phyloP scores from a whole-genome alignment of 495 filamentous ascomycete genomes.

The Tuber borchii region DNA sequence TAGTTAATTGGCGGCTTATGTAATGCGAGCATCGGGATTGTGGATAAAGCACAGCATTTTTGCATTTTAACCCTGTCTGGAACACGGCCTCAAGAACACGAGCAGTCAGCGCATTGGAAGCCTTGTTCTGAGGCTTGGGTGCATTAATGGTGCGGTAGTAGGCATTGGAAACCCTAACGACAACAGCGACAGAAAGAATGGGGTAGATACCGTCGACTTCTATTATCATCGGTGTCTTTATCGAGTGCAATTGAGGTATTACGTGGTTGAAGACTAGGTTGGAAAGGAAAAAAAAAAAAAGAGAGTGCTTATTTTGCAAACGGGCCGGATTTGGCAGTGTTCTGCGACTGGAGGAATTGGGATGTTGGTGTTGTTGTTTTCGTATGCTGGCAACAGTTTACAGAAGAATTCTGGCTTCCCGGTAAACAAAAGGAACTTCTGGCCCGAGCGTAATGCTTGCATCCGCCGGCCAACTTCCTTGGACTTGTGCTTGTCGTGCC shows the following conservation, averaged over 20 bases:
- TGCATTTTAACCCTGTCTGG: background rate
- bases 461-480: background rate
- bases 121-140: background rate
- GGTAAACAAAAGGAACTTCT: background rate
- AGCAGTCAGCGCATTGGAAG: background rate
- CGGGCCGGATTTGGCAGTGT: constrained; percentile 28
- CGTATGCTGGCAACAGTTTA: background rate
- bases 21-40: background rate
- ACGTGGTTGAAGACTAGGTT: background rate
- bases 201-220: background rate
- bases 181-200: background rate
- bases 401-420: background rate
- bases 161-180: background rate
- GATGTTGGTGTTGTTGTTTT: background rate
- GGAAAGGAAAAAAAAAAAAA: background rate
- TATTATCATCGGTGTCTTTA: background rate
- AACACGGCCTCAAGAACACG: background rate
- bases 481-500: background rate
- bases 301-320: background rate
- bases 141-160: background rate
- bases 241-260: background rate
- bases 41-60: background rate
- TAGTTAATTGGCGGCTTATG: background rate
- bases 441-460: background rate
- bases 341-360: background rate